Base-by-base conservation (phyloP, 129 eudicot species). In the Flaveria bidentis region DNA sequence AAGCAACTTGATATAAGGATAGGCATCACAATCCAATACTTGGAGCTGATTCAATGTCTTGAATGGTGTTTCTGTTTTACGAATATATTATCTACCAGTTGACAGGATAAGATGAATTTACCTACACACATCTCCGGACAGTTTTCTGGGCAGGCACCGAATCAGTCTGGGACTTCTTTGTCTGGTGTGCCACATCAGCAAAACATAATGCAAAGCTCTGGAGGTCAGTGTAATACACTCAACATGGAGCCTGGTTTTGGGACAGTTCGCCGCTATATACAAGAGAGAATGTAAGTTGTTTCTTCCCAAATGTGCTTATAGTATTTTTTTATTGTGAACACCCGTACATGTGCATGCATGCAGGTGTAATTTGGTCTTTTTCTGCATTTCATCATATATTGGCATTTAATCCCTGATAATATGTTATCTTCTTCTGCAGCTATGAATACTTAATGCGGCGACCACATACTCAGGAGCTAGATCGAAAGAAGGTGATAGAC, bases 101-200 rank as follows among this genome's bases (percentile, higher is more conserved):
- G 49, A 73, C 71, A 30, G 42, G 75, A 55, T 66, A 80, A 88
- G 82, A 91, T 91, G 97, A 91, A 87, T 89, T 62, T 88, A 44
- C 97, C 82, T 64, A 76, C 85, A 41, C 94, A 83, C 62, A 85
- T 78, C 67, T 73, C 93, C n/a, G 90, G 90, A 36, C 90, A 88
- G 81, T 68, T 88, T 57, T 78, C 90, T 45, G 93, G 92, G 56
- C 96, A 87, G 85, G 85, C 85, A 5, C 81, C 81, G 46, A 87
- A 80, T 81, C 91, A 85, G 72, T 71, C 84, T 62, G 87, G 86
- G 67, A 72, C 78, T 72, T 73, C 85, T 47, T 72, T 87, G 73
- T 67, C 89, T 80, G 87, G 83, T 53, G 57, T 85, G 30, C 80
- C 88, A 16, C 95, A 85, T 83, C 96, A 87, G 81, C 81, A 79